phyloP scores from a whole-genome alignment of 805 yeast species.

The Starmerella ratchasimensis region DNA sequence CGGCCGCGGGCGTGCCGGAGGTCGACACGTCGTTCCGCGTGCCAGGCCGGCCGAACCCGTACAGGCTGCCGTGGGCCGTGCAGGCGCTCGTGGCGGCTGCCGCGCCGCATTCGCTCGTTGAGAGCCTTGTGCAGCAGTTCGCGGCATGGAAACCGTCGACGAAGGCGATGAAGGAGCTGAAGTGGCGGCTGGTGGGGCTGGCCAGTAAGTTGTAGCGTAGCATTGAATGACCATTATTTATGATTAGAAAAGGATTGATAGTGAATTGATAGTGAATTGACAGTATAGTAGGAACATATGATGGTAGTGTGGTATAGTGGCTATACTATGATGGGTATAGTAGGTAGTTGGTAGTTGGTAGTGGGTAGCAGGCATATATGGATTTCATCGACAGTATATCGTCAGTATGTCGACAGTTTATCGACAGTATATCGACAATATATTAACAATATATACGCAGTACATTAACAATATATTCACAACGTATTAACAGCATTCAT shows the following conservation, averaged over 20 bases:
- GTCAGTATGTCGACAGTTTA: too few species aligned
- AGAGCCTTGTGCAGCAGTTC: conserved; percentile 48
- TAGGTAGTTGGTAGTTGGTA: too few species aligned
- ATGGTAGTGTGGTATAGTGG: not conserved
- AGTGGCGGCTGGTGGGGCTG: conserved; percentile 57
- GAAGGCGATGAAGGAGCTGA: conserved; percentile 68
- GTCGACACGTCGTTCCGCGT: conserved; percentile 20
- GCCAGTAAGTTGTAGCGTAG: conserved; percentile 18
- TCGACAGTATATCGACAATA: too few species aligned
- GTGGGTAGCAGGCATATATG: too few species aligned
- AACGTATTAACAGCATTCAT: too few species aligned
- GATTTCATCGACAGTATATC: too few species aligned
- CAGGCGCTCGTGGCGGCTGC: conserved; percentile 51
- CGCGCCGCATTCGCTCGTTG: conserved; percentile 31
- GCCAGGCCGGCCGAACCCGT: conserved; percentile 57
- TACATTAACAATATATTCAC: too few species aligned
- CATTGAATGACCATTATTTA: conserved; percentile 18
- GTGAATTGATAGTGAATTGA: too few species aligned
- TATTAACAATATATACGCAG: too few species aligned
- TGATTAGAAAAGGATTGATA: too few species aligned
- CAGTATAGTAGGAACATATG: too few species aligned
- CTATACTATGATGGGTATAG: too few species aligned
- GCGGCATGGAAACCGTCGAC: conserved; percentile 81
- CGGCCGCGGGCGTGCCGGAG: conserved; percentile 31
- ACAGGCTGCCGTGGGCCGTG: conserved; percentile 82